These are phyloP conservation scores for Curvularia eragrostidis DNA, from an alignment of 2,329 filamentous ascomycete genomes.

Conservation along the genomic window DNA sequence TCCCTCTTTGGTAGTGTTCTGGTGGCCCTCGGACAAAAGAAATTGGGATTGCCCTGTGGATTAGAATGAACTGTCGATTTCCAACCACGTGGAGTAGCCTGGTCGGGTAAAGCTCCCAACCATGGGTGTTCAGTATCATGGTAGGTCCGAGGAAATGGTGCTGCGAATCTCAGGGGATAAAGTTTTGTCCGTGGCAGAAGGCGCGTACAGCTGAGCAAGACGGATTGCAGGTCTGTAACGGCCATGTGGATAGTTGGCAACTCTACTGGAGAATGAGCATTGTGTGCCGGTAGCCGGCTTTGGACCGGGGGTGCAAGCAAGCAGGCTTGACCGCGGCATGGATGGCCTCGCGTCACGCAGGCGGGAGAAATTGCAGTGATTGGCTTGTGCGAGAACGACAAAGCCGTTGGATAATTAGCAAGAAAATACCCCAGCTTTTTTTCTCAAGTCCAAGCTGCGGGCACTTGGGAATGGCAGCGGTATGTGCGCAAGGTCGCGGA, in stretches of 20 bases:
- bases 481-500: background rate
- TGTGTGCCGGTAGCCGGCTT: background rate
- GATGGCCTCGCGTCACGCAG: constrained; percentile 4
- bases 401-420: constrained; percentile 10
- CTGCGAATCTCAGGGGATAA: background rate
- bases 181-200: background rate
- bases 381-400: constrained; percentile 10
- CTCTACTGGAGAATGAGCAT: background rate
- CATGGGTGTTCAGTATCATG: background rate
- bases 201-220: too few relatives aligned
- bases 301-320: background rate
- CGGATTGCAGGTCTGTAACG: background rate
- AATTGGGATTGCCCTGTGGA: background rate
- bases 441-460: background rate
- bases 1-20: background rate
- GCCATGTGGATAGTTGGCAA: background rate
- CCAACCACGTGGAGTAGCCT: background rate
- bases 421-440: constrained; percentile 17
- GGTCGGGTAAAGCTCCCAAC: background rate
- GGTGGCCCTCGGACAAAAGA: background rate
- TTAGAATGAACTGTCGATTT: background rate
- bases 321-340: background rate
- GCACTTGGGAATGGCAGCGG: background rate
- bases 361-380: constrained; percentile 7
- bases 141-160: background rate